These are phyloP conservation scores for Rhizopogon vesiculosus DNA, from an alignment of 768 basidiomycete genomes.

Conservation along the genomic window DNA sequence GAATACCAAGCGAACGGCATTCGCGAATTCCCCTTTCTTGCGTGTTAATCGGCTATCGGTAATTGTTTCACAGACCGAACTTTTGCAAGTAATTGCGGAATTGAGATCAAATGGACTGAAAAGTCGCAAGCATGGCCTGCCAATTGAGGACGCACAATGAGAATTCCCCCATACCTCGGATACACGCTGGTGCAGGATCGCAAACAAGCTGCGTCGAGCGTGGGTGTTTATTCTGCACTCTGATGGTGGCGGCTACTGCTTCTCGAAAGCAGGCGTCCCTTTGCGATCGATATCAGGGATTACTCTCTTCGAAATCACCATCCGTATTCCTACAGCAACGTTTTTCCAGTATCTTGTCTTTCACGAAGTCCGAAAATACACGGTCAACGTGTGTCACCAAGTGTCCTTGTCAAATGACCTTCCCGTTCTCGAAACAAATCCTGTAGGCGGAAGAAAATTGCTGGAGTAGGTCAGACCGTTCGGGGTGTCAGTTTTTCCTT, in stretches of 20 bases:
- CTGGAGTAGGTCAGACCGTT: neutral
- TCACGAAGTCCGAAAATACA: neutral
- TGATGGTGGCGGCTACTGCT: neutral
- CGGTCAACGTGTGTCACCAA: neutral
- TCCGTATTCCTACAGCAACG: too few relatives aligned
- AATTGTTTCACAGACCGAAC: neutral
- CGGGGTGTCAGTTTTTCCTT: neutral
- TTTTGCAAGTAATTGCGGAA: too few relatives aligned
- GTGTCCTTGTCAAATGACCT: neutral
- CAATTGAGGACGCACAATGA: neutral
- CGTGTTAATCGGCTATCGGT: neutral
- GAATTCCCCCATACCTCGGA: neutral
- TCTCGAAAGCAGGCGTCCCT: neutral
- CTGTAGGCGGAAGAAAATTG: neutral
- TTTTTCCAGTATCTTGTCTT: neutral
- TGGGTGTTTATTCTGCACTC: neutral
- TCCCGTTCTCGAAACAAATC: neutral
- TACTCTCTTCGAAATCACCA: neutral
- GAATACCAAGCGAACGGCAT: neutral
- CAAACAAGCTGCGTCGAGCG: neutral
- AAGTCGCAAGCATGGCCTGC: too few relatives aligned
- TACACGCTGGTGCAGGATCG: neutral
- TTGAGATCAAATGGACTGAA: too few relatives aligned
- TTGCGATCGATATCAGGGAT: neutral
- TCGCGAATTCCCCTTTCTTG: neutral